A percentile compares a stretch with the other conserved stretches of the same genome.
phyloP scores from a whole-genome alignment of 352 stramenopile species.

The Globisporangium lucens region DNA sequence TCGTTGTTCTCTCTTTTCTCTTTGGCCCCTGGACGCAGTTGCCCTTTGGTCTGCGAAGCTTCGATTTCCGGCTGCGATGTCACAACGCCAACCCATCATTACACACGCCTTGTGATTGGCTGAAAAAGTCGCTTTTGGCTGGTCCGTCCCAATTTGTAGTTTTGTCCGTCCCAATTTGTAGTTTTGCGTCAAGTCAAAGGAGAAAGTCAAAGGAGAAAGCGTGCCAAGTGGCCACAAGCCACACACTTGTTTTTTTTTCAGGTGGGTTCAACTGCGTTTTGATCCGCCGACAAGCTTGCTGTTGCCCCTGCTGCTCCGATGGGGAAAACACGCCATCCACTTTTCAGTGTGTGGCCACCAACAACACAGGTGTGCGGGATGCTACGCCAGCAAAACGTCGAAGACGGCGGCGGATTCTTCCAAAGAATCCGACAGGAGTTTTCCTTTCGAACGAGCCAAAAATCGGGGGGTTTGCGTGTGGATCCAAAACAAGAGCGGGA shows the following conservation, averaged over 20 bases:
- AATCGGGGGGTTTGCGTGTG: too few species aligned
- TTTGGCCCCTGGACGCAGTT: background rate
- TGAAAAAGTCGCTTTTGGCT: slow-evolving; percentile 2
- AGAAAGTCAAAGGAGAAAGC: too few species aligned
- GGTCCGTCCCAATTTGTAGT: background rate
- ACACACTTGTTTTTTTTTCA: background rate
- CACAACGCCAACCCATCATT: slow-evolving; percentile 11
- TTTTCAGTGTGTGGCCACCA: too few species aligned
- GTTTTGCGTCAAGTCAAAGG: background rate
- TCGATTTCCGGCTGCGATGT: slow-evolving; percentile 4
- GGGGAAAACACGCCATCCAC: too few species aligned
- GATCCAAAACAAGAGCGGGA: background rate
- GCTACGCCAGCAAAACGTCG: too few species aligned
- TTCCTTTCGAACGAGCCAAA: too few species aligned
- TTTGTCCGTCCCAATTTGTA: background rate
- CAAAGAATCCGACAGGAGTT: too few species aligned
- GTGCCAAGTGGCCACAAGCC: background rate
- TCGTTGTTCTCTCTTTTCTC: too few species aligned
- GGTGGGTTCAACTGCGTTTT: background rate
- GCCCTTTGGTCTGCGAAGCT: slow-evolving; percentile 5
- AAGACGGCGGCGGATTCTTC: too few species aligned
- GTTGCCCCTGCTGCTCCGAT: too few species aligned
- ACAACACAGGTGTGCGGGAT: too few species aligned
- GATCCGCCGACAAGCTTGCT: background rate
- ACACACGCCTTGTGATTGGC: slow-evolving; percentile 6